Conservation (phyloP, 345 rosid genomes). For the Bruguiera parviflora region DNA sequence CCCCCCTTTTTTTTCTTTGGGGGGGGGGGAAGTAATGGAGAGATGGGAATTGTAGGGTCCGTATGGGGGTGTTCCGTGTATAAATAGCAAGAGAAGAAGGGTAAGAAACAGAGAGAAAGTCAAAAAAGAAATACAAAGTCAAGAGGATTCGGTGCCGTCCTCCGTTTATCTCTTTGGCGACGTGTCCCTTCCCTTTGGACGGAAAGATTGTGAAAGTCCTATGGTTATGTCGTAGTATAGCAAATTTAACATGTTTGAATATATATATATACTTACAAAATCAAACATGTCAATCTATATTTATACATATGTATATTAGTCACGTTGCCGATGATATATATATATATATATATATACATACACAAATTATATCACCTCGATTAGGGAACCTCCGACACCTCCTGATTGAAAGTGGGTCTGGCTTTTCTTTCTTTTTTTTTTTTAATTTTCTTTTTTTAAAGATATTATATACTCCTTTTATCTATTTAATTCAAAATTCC, state of each 20-base stretch:
- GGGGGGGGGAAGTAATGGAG: slow-evolving; percentile 4
- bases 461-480: slow-evolving; percentile 7
- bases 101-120: slow-evolving; percentile 34
- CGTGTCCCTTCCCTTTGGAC: slow-evolving; percentile 45
- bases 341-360: no score
- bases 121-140: slow-evolving; percentile 51
- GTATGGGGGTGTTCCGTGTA: slow-evolving; percentile 29
- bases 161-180: slow-evolving; percentile 28
- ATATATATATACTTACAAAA: no score
- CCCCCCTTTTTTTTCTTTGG: neutral
- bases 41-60: slow-evolving; percentile 24
- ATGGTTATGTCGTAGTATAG: no score
- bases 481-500: neutral
- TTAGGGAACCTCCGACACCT: no score
- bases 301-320: no score
- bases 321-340: no score
- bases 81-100: slow-evolving; percentile 32
- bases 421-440: neutral
- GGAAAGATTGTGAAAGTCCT: neutral
- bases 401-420: no score
- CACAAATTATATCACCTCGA: no score
- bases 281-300: no score
- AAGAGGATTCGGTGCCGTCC: slow-evolving; percentile 87
- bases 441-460: neutral
- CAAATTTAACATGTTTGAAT: no score